A percentile compares a stretch with the other conserved stretches of the same genome.
phyloP scores from a whole-genome alignment of 495 filamentous ascomycete species.

The Hypoxylon subgilvum region DNA sequence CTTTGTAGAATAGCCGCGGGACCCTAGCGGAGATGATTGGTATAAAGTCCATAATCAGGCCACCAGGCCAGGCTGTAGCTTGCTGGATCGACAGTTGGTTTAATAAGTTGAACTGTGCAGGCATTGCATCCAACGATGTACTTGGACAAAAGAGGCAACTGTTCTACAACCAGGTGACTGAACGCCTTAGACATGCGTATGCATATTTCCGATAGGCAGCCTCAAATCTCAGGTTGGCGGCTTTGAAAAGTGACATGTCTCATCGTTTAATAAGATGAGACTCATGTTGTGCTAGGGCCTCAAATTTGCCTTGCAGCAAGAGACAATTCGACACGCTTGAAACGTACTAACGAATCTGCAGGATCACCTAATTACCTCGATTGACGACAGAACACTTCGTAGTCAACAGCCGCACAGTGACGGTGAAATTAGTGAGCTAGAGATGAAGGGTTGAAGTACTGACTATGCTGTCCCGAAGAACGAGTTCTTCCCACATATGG shows the following conservation, averaged over 20 bases:
- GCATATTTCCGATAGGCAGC: conserved; percentile 37
- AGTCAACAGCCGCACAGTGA: not conserved
- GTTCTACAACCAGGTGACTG: conserved; percentile 22
- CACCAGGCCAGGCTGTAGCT: conserved; percentile 3
- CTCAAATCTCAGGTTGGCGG: conserved; percentile 32
- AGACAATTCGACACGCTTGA: conserved; percentile 15
- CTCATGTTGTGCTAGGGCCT: conserved; percentile 23
- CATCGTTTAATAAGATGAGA: conserved; percentile 34
- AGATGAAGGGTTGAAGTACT: not conserved
- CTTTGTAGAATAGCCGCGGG: not conserved
- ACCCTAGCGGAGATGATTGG: not conserved
- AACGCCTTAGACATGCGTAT: conserved; percentile 35
- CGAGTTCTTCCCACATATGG: not conserved
- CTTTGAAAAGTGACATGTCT: conserved; percentile 35
- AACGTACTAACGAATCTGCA: conserved; percentile 18
- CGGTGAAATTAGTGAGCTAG: not conserved
- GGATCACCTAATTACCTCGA: conserved; percentile 7
- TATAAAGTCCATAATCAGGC: conserved; percentile 10
- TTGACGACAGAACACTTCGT: conserved; percentile 3
- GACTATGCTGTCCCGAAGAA: too few species aligned
- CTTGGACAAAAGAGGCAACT: conserved; percentile 28
- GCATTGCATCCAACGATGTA: conserved; percentile 20
- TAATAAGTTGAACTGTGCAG: conserved; percentile 11
- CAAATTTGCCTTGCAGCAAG: conserved; percentile 8
- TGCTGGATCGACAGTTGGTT: conserved; percentile 3